These are phyloP conservation scores for Stemphylium vesicarium DNA, from an alignment of 2,329 filamentous ascomycete species.

Conservation along the genomic window DNA sequence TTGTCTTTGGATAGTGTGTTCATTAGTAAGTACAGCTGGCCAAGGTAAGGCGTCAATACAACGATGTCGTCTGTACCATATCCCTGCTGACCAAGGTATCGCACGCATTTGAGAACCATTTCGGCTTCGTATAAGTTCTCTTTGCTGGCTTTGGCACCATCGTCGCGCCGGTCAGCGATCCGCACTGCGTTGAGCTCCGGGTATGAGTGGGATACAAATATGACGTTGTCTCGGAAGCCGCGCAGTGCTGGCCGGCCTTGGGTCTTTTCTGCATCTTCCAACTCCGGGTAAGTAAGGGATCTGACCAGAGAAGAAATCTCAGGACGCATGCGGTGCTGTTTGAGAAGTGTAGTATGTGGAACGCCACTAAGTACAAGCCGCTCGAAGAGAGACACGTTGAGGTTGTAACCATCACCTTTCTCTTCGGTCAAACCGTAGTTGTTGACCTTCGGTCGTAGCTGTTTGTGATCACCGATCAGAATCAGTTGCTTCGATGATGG, in stretches of 20 bases:
- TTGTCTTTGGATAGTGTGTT: conserved; percentile 62
- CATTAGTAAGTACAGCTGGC: conserved; percentile 66
- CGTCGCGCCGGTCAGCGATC: conserved; percentile 60
- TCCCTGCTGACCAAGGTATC: conserved; percentile 73
- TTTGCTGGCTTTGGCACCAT: conserved; percentile 60
- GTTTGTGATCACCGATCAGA: conserved; percentile 76
- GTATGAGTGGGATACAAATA: conserved; percentile 70
- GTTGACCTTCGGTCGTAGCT: conserved; percentile 71
- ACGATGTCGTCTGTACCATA: conserved; percentile 71
- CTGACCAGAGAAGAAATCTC: conserved; percentile 68
- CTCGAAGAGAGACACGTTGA: conserved; percentile 74
- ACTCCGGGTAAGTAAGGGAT: conserved; percentile 65
- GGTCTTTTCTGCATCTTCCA: conserved; percentile 63
- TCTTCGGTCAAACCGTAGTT: conserved; percentile 68
- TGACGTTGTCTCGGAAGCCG: conserved; percentile 65
- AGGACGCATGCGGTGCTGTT: conserved; percentile 73
- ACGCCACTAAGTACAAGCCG: conserved; percentile 65
- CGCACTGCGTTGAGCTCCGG: conserved; percentile 57
- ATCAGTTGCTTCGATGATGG: conserved; percentile 66
- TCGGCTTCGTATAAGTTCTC: conserved; percentile 69
- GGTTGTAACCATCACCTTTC: conserved; percentile 68
- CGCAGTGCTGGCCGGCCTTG: conserved; percentile 54
- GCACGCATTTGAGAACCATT: conserved; percentile 69
- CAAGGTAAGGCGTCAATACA: conserved; percentile 74
- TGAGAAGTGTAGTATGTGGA: conserved; percentile 60